These are phyloP conservation scores for Pythium rishiriense DNA, from an alignment of 352 stramenopile species.

Conservation along the genomic window DNA sequence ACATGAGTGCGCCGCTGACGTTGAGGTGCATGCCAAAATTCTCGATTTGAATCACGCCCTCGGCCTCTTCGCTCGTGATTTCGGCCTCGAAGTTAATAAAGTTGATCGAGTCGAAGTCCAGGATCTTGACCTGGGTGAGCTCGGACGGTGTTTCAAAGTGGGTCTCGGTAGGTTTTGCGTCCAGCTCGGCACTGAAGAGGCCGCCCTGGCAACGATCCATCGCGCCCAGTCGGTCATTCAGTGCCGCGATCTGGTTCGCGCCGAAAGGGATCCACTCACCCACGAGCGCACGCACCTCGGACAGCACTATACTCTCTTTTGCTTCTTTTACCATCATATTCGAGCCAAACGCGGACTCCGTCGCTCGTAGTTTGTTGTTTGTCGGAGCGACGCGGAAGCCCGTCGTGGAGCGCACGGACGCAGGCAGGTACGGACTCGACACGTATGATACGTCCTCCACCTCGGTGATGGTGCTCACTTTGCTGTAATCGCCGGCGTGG, in stretches of 20 bases:
- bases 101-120: constrained; percentile 97
- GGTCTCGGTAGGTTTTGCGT: constrained; percentile 80
- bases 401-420: constrained; percentile 93
- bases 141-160: constrained; percentile 89
- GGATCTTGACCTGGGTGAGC: constrained; percentile 96
- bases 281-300: constrained; percentile 95
- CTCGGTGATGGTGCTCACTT: constrained; percentile 93
- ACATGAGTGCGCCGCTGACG: constrained; percentile 72
- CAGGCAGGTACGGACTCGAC: constrained; percentile 95
- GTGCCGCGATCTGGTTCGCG: constrained; percentile 95
- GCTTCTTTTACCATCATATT: constrained; percentile 93
- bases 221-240: constrained; percentile 95
- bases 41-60: constrained; percentile 95
- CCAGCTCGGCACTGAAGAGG: constrained; percentile 94
- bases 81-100: constrained; percentile 99
- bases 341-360: constrained; percentile 85
- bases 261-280: constrained; percentile 98
- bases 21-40: constrained; percentile 93
- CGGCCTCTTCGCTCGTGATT: constrained; percentile 95
- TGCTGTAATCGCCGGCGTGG: constrained; percentile 75
- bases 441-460: constrained; percentile 98
- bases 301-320: constrained; percentile 94
- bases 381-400: constrained; percentile 88
- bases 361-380: constrained; percentile 92
- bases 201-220: constrained; percentile 96